phyloP scores from a whole-genome alignment of 768 basidiomycete genomes.

The Termitomyces eurrhizus region DNA sequence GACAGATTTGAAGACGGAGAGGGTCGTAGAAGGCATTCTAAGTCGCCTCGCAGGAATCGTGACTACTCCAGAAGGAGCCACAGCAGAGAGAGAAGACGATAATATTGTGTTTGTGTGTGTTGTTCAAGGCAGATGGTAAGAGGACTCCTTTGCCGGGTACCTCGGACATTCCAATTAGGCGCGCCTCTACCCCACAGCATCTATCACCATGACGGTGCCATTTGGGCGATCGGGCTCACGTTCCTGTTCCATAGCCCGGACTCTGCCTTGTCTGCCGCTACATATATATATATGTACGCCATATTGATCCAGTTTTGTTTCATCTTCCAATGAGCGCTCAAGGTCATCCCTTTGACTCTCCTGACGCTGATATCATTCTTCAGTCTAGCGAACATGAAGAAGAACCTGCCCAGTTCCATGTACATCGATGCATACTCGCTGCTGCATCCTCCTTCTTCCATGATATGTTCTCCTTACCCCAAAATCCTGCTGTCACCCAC shows the following conservation, averaged over 20 bases:
- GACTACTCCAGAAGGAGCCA: slow-evolving; percentile 20
- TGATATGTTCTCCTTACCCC: slow-evolving; percentile 67
- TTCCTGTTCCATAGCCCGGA: slow-evolving; percentile 1
- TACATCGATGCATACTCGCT: slow-evolving; percentile 59
- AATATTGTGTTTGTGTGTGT: slow-evolving; percentile 13
- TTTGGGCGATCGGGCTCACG: neutral
- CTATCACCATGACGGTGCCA: neutral
- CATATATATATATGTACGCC: neutral
- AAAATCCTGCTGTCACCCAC: slow-evolving; percentile 24
- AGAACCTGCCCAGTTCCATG: slow-evolving; percentile 45
- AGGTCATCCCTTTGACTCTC: slow-evolving; percentile 38
- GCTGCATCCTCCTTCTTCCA: slow-evolving; percentile 65
- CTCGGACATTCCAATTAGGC: slow-evolving; percentile 4
- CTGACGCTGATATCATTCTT: slow-evolving; percentile 52
- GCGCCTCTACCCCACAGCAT: neutral
- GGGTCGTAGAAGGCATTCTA: slow-evolving; percentile 31
- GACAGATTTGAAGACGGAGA: slow-evolving; percentile 33
- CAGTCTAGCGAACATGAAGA: slow-evolving; percentile 34
- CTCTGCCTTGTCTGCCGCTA: slow-evolving; percentile 7
- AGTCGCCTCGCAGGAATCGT: slow-evolving; percentile 28
- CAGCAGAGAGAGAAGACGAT: slow-evolving; percentile 16
- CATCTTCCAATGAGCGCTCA: slow-evolving; percentile 18
- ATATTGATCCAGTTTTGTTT: slow-evolving; percentile 4
- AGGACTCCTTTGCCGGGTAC: neutral
- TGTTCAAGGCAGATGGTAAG: slow-evolving; percentile 4